Base-by-base conservation (phyloP, 2,329 filamentous ascomycete genomes). In the Colletotrichum spinosum region DNA sequence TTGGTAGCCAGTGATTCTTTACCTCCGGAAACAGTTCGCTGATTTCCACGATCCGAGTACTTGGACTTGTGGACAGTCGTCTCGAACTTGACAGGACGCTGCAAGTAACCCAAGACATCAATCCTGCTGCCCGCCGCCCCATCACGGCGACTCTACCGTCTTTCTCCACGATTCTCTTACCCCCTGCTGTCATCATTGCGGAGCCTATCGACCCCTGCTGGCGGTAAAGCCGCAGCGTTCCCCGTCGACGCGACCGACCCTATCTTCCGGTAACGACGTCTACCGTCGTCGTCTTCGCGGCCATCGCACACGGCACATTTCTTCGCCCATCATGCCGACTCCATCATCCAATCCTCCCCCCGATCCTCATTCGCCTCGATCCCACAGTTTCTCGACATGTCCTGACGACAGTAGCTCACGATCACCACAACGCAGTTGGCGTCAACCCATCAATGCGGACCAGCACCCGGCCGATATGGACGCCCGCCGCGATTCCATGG, bases 271-370 rank as follows among this genome's bases (percentile, higher is more conserved):
- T 50, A 58, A 68, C 48, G 60, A 63, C 56, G 49, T 66, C 53
- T 48, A 66, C 54, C 48, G 62, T 52, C 35, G 46, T 46, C 55
- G 44, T 34, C 46, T 50, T 51, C 55, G 25, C 55, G 45, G 51
- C 42, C 48, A 52, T 53, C 53, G 41, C 67, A 55, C 46, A 17
- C 57, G 39, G 57, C 63, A 55, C 57, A 35, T 56, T 56, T 59
- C 12, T 41, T 6, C 49, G 52, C 13, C 55, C 62, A 79, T 61
- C 68, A 83, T 83, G 81, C 81, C 81, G 67, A 83, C 81, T 33
- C 81, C 81, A 62, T 82, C 81, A 13, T 77, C 79, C 57, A 79
- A 80, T 70, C 76, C 75, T 65, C 76, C 77, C 51, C 74, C 78
- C 49, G 74, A 77, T 67, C 75, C 75, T 38, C 71, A 75, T 44